Evolutionary conservation across 1,284 basidiomycete genomes (phyloP).

Genomic region (Meripilus lineatus): DNA sequence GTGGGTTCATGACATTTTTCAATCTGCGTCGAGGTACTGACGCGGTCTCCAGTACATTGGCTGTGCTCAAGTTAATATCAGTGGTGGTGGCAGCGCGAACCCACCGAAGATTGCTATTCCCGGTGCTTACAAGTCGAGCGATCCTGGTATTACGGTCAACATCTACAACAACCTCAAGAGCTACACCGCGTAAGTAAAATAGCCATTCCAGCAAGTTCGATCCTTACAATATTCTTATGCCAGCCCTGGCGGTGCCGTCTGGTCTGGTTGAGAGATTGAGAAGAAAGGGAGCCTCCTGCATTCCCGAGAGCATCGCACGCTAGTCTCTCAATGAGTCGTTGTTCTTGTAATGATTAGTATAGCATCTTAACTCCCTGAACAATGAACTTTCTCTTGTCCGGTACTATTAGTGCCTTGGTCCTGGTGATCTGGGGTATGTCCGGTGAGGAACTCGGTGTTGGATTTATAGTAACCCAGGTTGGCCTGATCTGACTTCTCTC

Average conservation of each 20-base stretch:
- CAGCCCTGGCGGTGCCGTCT: slow-evolving; percentile 25
- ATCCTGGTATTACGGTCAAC: slow-evolving; percentile 47
- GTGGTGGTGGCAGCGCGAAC: slow-evolving; percentile 37
- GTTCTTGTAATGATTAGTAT: neutral
- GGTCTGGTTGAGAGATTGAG: slow-evolving; percentile 28
- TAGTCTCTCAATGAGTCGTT: too few species aligned
- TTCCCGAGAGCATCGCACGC: too few species aligned
- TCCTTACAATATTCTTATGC: neutral
- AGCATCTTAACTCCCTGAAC: neutral
- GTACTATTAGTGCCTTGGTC: too few species aligned
- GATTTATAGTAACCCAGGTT: too few species aligned
- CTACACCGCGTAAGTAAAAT: slow-evolving; percentile 30
- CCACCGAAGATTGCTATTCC: slow-evolving; percentile 44
- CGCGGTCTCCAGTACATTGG: slow-evolving; percentile 31
- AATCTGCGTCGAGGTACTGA: neutral
- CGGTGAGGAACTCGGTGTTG: too few species aligned
- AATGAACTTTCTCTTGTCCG: neutral
- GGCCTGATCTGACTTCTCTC: too few species aligned
- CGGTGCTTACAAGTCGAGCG: slow-evolving; percentile 38
- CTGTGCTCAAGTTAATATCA: slow-evolving; percentile 40
- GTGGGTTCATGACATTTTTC: slow-evolving; percentile 13
- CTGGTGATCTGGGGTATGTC: too few species aligned
- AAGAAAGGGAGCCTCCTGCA: too few species aligned
- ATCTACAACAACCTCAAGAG: slow-evolving; percentile 47
- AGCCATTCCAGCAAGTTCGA: neutral